phyloP scores from a whole-genome alignment of 2,329 filamentous ascomycete genomes.

The Blastomyces gilchristii region DNA sequence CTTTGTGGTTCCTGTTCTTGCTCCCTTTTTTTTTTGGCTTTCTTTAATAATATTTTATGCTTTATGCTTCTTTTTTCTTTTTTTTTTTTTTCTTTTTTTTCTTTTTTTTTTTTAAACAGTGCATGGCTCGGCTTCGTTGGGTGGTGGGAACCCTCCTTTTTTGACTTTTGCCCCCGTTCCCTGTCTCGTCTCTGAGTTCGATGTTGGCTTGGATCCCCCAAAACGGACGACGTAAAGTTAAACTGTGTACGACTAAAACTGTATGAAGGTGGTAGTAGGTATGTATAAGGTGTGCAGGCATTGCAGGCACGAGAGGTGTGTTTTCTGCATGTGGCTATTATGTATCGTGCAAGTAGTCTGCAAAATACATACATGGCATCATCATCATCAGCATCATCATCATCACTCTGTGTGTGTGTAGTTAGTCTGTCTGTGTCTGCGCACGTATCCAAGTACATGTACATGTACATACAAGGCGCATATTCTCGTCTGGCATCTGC shows the following conservation, averaged over 20 bases:
- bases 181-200: not conserved
- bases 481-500: constrained; percentile 1
- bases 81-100: too few relatives aligned
- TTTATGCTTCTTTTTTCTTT: not conserved
- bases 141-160: not conserved
- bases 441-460: not conserved
- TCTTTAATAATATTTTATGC: not conserved
- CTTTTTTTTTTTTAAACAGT: not conserved
- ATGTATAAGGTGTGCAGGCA: not conserved
- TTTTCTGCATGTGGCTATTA: constrained; percentile 1
- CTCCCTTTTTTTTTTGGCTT: not conserved
- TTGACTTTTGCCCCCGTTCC: not conserved
- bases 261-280: not conserved
- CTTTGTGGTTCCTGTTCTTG: not conserved
- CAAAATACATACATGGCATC: too few relatives aligned
- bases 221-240: not conserved
- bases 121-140: constrained; percentile 4
- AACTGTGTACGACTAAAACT: not conserved
- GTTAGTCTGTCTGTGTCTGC: not conserved
- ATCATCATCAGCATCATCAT: too few relatives aligned
- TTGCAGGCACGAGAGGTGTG: not conserved
- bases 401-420: too few relatives aligned
- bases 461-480: not conserved
- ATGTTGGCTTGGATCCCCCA: constrained; percentile 1
- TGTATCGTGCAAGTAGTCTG: not conserved